Conservation (phyloP, 2,329 filamentous ascomycete species). For the Pestalotiopsis sp. region DNA sequence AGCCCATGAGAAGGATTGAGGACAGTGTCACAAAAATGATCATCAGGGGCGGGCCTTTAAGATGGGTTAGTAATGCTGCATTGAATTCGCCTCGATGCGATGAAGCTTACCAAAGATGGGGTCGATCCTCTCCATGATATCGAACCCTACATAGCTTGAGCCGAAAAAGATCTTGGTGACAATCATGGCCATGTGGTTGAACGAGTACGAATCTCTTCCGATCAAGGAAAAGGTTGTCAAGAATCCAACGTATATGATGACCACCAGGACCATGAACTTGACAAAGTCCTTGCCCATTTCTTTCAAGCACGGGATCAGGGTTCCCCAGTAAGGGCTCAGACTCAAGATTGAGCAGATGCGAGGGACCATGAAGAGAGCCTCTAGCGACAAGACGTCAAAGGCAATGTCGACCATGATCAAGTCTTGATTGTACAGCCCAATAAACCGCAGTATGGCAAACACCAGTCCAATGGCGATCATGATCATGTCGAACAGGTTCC, state of each 20-base stretch:
- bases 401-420: slow-evolving; percentile 70
- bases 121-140: slow-evolving; percentile 63
- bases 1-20: slow-evolving; percentile 78
- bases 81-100: background rate
- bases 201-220: slow-evolving; percentile 68
- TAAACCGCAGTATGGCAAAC: slow-evolving; percentile 72
- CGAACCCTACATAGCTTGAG: slow-evolving; percentile 74
- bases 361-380: slow-evolving; percentile 88
- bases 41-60: slow-evolving; percentile 57
- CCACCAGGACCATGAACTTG: slow-evolving; percentile 74
- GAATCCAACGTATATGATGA: slow-evolving; percentile 85
- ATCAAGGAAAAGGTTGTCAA: slow-evolving; percentile 83
- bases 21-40: slow-evolving; percentile 77
- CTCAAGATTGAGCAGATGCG: slow-evolving; percentile 86
- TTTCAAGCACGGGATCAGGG: slow-evolving; percentile 84
- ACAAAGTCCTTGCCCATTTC: slow-evolving; percentile 91
- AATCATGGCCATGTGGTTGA: slow-evolving; percentile 72
- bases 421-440: slow-evolving; percentile 65
- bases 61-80: background rate
- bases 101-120: slow-evolving; percentile 46
- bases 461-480: slow-evolving; percentile 74
- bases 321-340: slow-evolving; percentile 88
- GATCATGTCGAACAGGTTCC: slow-evolving; percentile 73
- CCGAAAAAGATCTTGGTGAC: slow-evolving; percentile 82
- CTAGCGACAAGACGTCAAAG: slow-evolving; percentile 87